Evolutionary conservation across 768 basidiomycete species (phyloP).

Genomic region (Serendipita indica): DNA sequence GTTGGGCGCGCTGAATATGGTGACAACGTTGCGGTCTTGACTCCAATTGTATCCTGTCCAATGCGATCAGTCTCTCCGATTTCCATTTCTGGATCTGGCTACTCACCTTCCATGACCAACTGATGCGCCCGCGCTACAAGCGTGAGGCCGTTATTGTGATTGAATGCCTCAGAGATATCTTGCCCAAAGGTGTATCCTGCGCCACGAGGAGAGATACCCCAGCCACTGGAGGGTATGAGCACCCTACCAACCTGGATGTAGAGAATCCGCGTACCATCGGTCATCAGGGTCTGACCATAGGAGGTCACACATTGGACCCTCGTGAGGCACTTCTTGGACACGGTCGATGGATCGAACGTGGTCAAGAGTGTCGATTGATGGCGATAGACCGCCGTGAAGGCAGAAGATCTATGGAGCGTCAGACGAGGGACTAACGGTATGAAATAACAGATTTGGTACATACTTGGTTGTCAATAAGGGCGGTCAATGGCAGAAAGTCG

Average conservation of each 20-base stretch:
- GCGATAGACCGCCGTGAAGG: slow-evolving; percentile 91
- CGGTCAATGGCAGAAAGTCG: slow-evolving; percentile 93
- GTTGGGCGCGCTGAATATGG: slow-evolving; percentile 98
- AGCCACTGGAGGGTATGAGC: slow-evolving; percentile 39
- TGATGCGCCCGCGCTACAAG: slow-evolving; percentile 90
- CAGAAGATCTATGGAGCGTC: slow-evolving; percentile 73
- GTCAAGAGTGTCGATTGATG: slow-evolving; percentile 98
- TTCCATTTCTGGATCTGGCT: background rate
- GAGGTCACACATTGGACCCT: slow-evolving; percentile 99
- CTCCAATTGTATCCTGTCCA: slow-evolving; percentile 82
- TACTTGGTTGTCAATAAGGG: slow-evolving; percentile 98
- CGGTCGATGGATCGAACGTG: slow-evolving; percentile 98
- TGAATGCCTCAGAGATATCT: slow-evolving; percentile 97
- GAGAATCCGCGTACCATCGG: slow-evolving; percentile 39
- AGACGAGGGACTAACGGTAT: background rate
- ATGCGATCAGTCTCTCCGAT: background rate
- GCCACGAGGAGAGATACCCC: slow-evolving; percentile 98
- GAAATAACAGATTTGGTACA: slow-evolving; percentile 24
- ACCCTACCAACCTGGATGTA: background rate
- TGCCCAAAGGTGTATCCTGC: slow-evolving; percentile 99
- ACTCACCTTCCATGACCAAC: slow-evolving; percentile 89
- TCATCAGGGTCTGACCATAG: slow-evolving; percentile 99
- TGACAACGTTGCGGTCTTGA: slow-evolving; percentile 97
- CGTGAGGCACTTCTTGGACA: slow-evolving; percentile 98
- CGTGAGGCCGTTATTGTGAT: slow-evolving; percentile 96